Evolutionary conservation across 2,329 filamentous ascomycete species (phyloP), one percentile per base, ranked within the genome.

Genomic region (Bipolaris oryzae): DNA sequence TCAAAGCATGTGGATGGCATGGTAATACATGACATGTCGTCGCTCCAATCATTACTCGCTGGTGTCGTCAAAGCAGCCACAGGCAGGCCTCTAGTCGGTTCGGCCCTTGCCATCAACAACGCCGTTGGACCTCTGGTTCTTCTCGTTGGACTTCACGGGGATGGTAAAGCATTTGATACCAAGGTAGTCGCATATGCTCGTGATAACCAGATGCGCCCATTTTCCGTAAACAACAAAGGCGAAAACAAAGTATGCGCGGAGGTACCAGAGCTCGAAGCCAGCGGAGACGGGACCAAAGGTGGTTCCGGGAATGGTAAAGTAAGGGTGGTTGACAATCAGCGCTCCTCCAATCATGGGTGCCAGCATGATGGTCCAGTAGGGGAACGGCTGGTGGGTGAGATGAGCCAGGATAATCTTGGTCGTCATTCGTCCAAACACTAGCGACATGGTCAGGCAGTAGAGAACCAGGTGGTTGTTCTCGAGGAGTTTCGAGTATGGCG

Each of bases 381-480:
- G 95, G 78, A 98, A 99, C 3, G 94, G 91, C 76, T 98, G 95
- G 61, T 87, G 87, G 1, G 95, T 95, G 49, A 99, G 82, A 77
- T 99, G 95, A 2, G 95, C 94, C 16, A 99, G 87, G 73, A 99
- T 99, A 77, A 98, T 98, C 82, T 98, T 99, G 37, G 95, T 99
- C 0, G 95, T 98, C 89, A 99, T 92, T 66, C 95, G 89, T 34
- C 95, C 95, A 76, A 99, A 98, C 57, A 97, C 95, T 69, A 98
- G 93, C n/a, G 91, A 90, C 83, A 98, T 90, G 57, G 91, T 96
- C 58, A 96, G 79, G 80, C 93, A 97, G 77, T 96, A 96, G 44
- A 98, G 85, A 10, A 96, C 87, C 1, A 99, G 85, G 71, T 95
- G 90, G 79, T 98, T 97, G 58, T 96, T 87, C 34, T 80, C 78